Conservation (phyloP, 2,329 filamentous ascomycete species). For the Botrytis galanthina region DNA sequence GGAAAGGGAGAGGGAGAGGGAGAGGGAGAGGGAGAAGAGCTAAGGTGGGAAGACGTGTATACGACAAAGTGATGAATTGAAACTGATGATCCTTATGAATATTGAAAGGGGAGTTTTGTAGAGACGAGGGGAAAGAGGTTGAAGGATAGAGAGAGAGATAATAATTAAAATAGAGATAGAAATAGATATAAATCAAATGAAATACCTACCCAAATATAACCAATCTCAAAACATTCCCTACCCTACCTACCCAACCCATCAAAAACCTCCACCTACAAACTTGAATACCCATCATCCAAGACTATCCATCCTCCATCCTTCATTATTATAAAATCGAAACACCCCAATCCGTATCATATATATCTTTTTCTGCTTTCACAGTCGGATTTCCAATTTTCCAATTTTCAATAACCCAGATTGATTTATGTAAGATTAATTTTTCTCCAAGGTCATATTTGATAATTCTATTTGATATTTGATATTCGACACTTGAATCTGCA, state of each 20-base stretch:
- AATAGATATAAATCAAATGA: background rate
- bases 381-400: too few relatives aligned
- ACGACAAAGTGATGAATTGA: background rate
- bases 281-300: too few relatives aligned
- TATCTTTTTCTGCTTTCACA: too few relatives aligned
- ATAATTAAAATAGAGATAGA: background rate
- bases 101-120: background rate
- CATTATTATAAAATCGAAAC: too few relatives aligned
- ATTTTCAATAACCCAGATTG: background rate
- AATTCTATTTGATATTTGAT: background rate
- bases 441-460: background rate
- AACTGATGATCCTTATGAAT: accelerated
- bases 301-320: too few relatives aligned
- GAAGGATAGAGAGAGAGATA: background rate
- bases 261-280: too few relatives aligned
- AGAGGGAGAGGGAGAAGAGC: too few relatives aligned
- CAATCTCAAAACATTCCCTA: accelerated
- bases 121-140: background rate
- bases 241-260: too few relatives aligned
- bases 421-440: background rate
- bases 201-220: too few relatives aligned
- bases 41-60: too few relatives aligned
- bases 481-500: background rate
- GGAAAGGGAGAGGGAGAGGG: too few relatives aligned
- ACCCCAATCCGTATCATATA: too few relatives aligned